phyloP scores from a whole-genome alignment of 2,329 filamentous ascomycete genomes.

The Phialophora tarda region DNA sequence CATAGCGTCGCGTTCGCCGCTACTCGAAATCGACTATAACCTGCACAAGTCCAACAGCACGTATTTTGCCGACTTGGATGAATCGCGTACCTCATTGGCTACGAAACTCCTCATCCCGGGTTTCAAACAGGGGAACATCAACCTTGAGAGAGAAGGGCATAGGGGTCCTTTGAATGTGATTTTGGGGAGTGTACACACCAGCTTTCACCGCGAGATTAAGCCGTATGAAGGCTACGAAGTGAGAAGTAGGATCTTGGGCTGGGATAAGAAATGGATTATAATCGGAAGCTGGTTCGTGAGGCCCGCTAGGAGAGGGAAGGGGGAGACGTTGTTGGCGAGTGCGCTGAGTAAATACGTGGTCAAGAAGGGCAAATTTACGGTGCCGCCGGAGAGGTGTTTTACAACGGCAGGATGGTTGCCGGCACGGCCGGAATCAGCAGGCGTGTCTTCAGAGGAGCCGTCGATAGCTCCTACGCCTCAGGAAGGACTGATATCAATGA shows the following conservation, averaged over 20 bases:
- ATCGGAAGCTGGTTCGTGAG: constrained; percentile 75
- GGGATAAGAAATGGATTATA: constrained; percentile 85
- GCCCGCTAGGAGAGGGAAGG: constrained; percentile 42
- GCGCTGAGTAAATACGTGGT: constrained; percentile 81
- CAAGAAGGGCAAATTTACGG: constrained; percentile 80
- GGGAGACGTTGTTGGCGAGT: constrained; percentile 70
- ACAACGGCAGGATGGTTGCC: constrained; percentile 76
- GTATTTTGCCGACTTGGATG: constrained; percentile 63
- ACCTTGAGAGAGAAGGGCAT: constrained; percentile 55
- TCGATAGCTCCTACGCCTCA: constrained; percentile 20
- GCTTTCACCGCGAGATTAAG: constrained; percentile 74
- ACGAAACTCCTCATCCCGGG: constrained; percentile 69
- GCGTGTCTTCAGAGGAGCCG: constrained; percentile 20
- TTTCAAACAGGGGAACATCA: constrained; percentile 54
- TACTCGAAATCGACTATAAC: constrained; percentile 86
- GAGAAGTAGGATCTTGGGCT: constrained; percentile 71
- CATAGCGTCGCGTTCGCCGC: constrained; percentile 68
- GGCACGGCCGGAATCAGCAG: constrained; percentile 60
- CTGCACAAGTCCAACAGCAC: constrained; percentile 64
- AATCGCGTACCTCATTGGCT: constrained; percentile 80
- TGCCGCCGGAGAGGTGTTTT: constrained; percentile 79
- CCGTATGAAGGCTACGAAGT: constrained; percentile 74
- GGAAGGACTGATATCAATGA: constrained; percentile 28
- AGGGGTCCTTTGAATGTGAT: constrained; percentile 63
- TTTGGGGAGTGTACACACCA: constrained; percentile 74